Evolutionary conservation across 345 rosid genomes (phyloP), one percentile per base, ranked within the genome.

Genomic region (Linum lewisii): DNA sequence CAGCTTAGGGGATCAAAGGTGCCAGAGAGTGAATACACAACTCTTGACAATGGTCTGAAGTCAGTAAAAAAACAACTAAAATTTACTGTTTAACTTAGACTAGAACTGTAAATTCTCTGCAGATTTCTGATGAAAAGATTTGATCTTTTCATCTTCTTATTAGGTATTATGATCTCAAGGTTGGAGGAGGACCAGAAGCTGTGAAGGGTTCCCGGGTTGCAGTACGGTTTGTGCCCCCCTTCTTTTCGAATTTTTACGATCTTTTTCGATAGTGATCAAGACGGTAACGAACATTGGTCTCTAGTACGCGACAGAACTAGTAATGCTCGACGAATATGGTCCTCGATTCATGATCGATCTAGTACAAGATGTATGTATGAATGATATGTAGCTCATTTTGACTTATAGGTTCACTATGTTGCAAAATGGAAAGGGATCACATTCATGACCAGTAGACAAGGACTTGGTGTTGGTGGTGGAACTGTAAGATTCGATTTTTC

Each of bases 401-500:
- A n/a, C n/a, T n/a, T n/a, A n/a, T 36, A 92, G 98, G 84, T 92
- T 68, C 98, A 92, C 73, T 92, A 86, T 71, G 98, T 88, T 73
- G 96, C 98, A 7, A 88, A 86, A 79, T 92, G 98, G 98, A 92
- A 73, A 67, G 90, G 87, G 63, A 73, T 92, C 57, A 92, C 96
- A 21, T 92, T 92, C 74, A 92, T 92, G 98, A 92, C 98, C 14
- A 92, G 96, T 67, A 81, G 98, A 58, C 96, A 92, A 73, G 98
- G 98, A 62, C 77, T 86, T 8, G 96, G 98, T 4, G 93, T 92
- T 64, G 95, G 96, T 47, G 98, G 98, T 57, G 98, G 98, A 68
- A 92, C 98, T 70, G 98, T 92, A 66, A 36, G 88, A 57, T 24
- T 7, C 2, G n/a, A 55, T n/a, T 16, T 4, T n/a, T n/a, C n/a